phyloP scores from a whole-genome alignment of 345 rosid species.

The Zanthoxylum bungeanum region DNA sequence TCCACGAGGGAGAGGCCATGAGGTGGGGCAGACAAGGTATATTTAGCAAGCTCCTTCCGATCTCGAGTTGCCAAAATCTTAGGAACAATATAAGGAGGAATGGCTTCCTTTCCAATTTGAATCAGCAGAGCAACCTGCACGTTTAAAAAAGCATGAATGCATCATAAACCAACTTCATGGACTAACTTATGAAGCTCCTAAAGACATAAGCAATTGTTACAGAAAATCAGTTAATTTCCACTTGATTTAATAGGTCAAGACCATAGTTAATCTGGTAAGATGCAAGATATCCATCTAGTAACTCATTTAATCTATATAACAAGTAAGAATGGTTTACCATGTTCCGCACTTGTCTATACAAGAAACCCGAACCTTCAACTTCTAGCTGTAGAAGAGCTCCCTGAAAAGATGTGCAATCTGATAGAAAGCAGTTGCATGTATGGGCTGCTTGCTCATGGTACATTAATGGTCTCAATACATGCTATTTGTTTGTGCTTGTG shows the following conservation, averaged over 20 bases:
- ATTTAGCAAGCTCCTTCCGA: slow-evolving; percentile 78
- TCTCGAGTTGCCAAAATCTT: slow-evolving; percentile 58
- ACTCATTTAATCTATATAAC: not conserved
- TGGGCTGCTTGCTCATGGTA: no score
- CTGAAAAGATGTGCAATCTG: slow-evolving; percentile 39
- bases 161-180: not conserved
- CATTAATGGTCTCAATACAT: no score
- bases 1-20: slow-evolving; percentile 78
- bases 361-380: slow-evolving; percentile 89
- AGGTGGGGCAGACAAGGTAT: slow-evolving; percentile 60
- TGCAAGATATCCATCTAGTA: not conserved
- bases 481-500: no score
- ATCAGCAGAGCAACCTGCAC: slow-evolving; percentile 78
- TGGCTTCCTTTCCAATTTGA: slow-evolving; percentile 82
- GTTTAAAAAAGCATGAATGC: not conserved
- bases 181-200: not conserved
- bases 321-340: slow-evolving; percentile 46
- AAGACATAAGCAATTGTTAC: not conserved
- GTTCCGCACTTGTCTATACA: slow-evolving; percentile 91
- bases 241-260: not conserved
- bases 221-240: no score
- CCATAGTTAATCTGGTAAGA: not conserved
- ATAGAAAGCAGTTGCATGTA: no score
- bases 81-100: slow-evolving; percentile 68
- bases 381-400: slow-evolving; percentile 77